Evolutionary conservation across 371 early-diverging fungal species (phyloP), one percentile per base, ranked within the genome.

Genomic region (Parasitella parasitica): DNA sequence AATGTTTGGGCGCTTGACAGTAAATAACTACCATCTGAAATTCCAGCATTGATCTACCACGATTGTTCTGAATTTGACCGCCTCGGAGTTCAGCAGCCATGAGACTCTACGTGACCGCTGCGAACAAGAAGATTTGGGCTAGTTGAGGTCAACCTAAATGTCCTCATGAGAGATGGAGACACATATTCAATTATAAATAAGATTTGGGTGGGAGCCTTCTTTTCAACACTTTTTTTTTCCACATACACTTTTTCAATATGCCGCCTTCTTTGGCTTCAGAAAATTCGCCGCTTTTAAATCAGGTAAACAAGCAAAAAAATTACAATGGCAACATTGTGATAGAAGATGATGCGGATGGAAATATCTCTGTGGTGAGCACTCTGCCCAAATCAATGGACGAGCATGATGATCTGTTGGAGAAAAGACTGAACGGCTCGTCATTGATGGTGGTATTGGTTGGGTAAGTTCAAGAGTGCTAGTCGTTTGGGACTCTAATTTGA

Each of bases 401-500:
- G 27, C 43, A 58, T 20, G 59, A 58, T 20, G 59, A 58, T 30
- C 13, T 59, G 13, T 48, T 64, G 18, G 22, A 27, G 13, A 65
- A 24, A 41, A 59, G 66, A 56, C 48, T 65, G 20, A 65, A 59
- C 18, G 66, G 66, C 4, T 54, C 66, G 3, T 24, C 66, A 41
- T 38, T 59, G 1, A 58, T 55, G 60, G 50, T 59, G 13, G 34
- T 65, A 8, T 35, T 65, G 18, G 26, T 50, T 15, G 66, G 66
- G 66, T 65, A 65, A 59, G 27, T 32, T n/a, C n/a, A 2, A 46
- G 8, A 27, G 8, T 20, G 0, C 26, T 2, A 2, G 12, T 13
- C 22, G 18, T 15, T 0, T 6, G 18, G 5, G 20, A 18, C 7
- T 9, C 26, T n/a, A 0, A 30, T 39, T 15, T 24, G 53, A 18